A percentile compares a stretch with the other conserved stretches of the same genome.
Evolutionary conservation across 2,329 filamentous ascomycete species (phyloP).

Genomic region (Aplosporella prunicola): DNA sequence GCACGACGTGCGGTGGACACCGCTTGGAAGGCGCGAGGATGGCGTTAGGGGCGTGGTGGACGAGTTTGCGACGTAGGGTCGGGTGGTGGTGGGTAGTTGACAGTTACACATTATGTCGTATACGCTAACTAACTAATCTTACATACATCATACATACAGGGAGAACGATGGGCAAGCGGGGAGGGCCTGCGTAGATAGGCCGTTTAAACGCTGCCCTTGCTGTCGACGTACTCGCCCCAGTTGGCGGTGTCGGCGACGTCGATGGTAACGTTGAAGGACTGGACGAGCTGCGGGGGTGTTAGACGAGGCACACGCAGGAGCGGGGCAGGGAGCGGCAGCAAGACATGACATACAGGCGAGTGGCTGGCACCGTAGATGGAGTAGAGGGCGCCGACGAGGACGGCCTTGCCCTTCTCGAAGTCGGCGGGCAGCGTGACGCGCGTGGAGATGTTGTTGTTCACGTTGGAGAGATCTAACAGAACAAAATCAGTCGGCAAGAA

Average conservation of each 20-base stretch:
- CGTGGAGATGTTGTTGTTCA: constrained; percentile 18
- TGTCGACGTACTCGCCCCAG: not conserved
- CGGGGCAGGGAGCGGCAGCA: not conserved
- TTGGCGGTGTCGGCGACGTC: constrained; percentile 15
- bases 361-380: constrained; percentile 19
- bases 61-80: constrained; percentile 34
- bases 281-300: too few species aligned
- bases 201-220: not conserved
- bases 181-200: too few species aligned
- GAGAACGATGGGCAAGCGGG: too few species aligned
- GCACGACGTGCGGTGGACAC: constrained; percentile 39
- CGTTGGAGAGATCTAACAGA: constrained; percentile 14
- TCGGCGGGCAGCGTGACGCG: constrained; percentile 14
- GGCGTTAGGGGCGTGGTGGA: constrained; percentile 44
- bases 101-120: too few species aligned
- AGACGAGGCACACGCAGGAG: too few species aligned
- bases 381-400: constrained; percentile 18
- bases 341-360: constrained; percentile 1
- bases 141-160: too few species aligned
- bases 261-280: constrained; percentile 19
- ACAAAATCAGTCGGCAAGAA: not conserved
- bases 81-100: too few species aligned
- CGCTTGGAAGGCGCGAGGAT: constrained; percentile 38
- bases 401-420: constrained; percentile 14
- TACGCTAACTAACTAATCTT: too few species aligned